phyloP scores from a whole-genome alignment of 129 eudicot species.

The Flaveria ramosissima region DNA sequence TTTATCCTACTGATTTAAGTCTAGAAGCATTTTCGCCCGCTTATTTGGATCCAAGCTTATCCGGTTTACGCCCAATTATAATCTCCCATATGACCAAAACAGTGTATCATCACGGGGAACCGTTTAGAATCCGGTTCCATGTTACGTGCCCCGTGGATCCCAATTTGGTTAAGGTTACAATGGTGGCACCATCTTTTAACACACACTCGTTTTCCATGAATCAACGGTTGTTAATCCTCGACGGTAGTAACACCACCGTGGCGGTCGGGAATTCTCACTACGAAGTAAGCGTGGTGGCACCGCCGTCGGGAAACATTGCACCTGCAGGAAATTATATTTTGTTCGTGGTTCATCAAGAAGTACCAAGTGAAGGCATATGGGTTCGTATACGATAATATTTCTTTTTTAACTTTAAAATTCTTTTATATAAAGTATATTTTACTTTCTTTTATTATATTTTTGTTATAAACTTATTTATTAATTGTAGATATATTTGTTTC shows the following conservation, averaged over 20 bases:
- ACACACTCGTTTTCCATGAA: slow-evolving; percentile 90
- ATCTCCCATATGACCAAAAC: slow-evolving; percentile 38
- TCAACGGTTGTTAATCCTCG: slow-evolving; percentile 63
- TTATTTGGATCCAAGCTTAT: slow-evolving; percentile 45
- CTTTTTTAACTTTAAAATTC: not conserved
- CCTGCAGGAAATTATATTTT: slow-evolving; percentile 67
- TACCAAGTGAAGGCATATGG: slow-evolving; percentile 89
- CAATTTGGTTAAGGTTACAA: slow-evolving; percentile 50
- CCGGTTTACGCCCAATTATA: slow-evolving; percentile 55
- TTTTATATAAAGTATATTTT: not conserved
- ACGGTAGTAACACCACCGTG: slow-evolving; percentile 31
- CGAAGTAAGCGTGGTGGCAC: slow-evolving; percentile 45
- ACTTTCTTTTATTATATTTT: not conserved
- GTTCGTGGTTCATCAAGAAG: slow-evolving; percentile 63
- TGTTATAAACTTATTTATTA: slow-evolving; percentile 17
- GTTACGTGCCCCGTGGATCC: slow-evolving; percentile 38
- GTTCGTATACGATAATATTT: slow-evolving; percentile 36
- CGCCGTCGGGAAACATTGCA: slow-evolving; percentile 56
- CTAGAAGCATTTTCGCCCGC: slow-evolving; percentile 77
- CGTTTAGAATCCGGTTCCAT: slow-evolving; percentile 39
- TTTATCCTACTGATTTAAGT: slow-evolving; percentile 68
- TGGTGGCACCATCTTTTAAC: slow-evolving; percentile 77
- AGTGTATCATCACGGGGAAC: slow-evolving; percentile 40
- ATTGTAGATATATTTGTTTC: slow-evolving; percentile 18
- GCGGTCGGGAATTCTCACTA: slow-evolving; percentile 39